Base-by-base conservation (phyloP, 768 basidiomycete species). In the Lactarius hengduanensis region DNA sequence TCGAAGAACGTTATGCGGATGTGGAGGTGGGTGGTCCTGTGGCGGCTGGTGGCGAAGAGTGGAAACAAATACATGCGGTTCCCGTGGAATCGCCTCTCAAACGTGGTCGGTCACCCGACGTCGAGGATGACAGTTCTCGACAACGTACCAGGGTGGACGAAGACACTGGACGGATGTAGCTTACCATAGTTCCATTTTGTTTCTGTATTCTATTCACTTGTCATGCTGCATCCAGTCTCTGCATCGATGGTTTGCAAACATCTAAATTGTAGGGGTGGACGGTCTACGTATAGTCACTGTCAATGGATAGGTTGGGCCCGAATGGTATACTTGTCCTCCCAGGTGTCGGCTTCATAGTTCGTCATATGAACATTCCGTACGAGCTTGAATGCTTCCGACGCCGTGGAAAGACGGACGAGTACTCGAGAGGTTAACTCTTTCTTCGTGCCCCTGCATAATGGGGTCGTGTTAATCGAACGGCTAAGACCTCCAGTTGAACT, bases 1-100 rank as follows among this genome's bases (percentile, higher is more conserved):
- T 91, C 43, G 93, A 95, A 75, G 91, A 92, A 74, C 86, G 94
- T 18, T 96, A 96, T 76, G 83, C 83, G 3, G 93, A 95, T 71
- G 86, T 84, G 1, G 85, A 87, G 69, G 90, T 91, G 50, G 90
- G 86, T 16, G 91, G 87, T 26, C 90, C 88, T 57, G 88, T 92
- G 66, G 92, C 92, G 55, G 82, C 87, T 61, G 94, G 93, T 32
- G 93, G 92, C 62, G 92, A 82, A 64, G 91, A 94, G 68, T 94
- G 92, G 90, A 92, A 90, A 75, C 87, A 89, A 65, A 76, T 81
- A 4, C 83, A 90, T 61, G 79, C 73, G 57, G 71, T 75, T 47
- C 74, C 74, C 20, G 78, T 79, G 40, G 77, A 76, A 55, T 80
- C 78, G 9, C 30, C 47, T 41, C 80, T 85, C 71, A 93, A 93